Percentiles rank a stretch among this genome's conserved stretches.
Evolutionary conservation across 2,329 filamentous ascomycete species (phyloP).

Genomic region (Fusarium sp.): DNA sequence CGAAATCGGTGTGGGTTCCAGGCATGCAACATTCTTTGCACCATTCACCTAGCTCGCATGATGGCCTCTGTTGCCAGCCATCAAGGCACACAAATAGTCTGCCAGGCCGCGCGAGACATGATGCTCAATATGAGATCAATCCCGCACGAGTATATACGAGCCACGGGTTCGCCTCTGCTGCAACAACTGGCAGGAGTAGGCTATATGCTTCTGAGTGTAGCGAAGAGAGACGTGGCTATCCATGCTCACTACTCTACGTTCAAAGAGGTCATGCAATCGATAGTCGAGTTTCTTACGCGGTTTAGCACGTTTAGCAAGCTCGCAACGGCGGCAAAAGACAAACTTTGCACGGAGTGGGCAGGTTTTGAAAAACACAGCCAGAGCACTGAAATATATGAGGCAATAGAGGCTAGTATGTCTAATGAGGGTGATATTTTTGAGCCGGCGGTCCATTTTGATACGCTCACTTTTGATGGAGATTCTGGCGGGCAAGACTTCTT

Average conservation of each 20-base stretch:
- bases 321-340: neutral
- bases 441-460: neutral
- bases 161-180: neutral
- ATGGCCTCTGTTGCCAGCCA: neutral
- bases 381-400: neutral
- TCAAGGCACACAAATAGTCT: neutral
- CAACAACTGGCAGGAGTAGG: conserved; percentile 7
- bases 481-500: neutral
- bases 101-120: neutral
- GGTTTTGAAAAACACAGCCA: neutral
- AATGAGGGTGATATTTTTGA: neutral
- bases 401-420: neutral
- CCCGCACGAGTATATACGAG: conserved; percentile 1
- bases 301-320: neutral
- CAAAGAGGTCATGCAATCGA: neutral
- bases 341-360: neutral
- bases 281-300: neutral
- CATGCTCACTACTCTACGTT: neutral
- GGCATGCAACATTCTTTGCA: neutral
- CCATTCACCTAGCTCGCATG: conserved; percentile 6
- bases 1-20: conserved; percentile 4
- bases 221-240: neutral
- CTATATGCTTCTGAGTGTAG: neutral
- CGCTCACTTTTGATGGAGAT: neutral
- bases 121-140: neutral